phyloP scores from a whole-genome alignment of 257 asterid genomes.

The Solanum boliviense region DNA sequence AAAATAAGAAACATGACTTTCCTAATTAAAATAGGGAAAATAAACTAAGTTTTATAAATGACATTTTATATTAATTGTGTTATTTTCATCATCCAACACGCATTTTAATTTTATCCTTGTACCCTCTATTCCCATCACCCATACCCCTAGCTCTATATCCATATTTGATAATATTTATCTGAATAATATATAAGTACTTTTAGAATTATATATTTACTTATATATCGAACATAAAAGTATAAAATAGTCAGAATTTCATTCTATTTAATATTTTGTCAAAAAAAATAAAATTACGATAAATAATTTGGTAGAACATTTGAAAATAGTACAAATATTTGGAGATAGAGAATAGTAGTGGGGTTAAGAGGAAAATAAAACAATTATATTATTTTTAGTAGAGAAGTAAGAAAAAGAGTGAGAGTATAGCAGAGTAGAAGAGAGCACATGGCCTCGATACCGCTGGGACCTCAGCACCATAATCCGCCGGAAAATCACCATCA shows the following conservation, averaged over 20 bases:
- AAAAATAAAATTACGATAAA: not conserved
- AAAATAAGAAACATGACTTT: too few relatives aligned
- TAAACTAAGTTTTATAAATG: not conserved
- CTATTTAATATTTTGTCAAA: too few relatives aligned
- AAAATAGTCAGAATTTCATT: too few relatives aligned
- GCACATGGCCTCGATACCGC: constrained; percentile 85
- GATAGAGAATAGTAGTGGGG: not conserved
- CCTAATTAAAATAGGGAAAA: not conserved
- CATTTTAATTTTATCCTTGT: not conserved
- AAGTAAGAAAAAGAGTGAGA: not conserved
- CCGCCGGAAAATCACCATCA: constrained; percentile 36
- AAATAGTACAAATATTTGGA: not conserved
- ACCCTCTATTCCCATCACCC: not conserved
- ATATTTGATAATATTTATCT: not conserved
- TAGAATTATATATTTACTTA: not conserved
- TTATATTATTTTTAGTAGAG: not conserved
- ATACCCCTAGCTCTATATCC: not conserved
- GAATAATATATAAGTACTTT: not conserved
- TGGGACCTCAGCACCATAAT: constrained; percentile 58
- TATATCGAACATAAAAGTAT: not conserved
- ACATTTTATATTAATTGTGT: not conserved
- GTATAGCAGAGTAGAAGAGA: not conserved
- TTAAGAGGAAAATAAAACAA: not conserved
- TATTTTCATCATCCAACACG: not conserved
- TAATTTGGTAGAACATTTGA: not conserved